phyloP scores from a whole-genome alignment of 805 yeast genomes.

The Candida odintsovae region DNA sequence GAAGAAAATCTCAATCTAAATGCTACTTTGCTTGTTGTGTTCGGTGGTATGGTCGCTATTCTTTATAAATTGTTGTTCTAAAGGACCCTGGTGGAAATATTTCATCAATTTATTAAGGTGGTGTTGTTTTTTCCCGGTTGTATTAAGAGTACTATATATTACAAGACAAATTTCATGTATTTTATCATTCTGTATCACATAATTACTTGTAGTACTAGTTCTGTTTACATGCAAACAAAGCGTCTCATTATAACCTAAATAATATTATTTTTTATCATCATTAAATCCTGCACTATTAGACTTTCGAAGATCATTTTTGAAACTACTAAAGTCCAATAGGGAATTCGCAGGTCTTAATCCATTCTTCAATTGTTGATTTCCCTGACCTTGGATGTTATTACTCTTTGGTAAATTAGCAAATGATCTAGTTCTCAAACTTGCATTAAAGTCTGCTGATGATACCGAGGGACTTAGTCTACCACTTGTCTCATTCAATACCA shows the following conservation, averaged over 20 bases:
- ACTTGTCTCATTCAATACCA: slow-evolving; percentile 8
- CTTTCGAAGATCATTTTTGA: slow-evolving; percentile 5
- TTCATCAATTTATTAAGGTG: too few species aligned
- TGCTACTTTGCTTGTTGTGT: slow-evolving; percentile 9
- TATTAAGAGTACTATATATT: too few species aligned
- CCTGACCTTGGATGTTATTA: not conserved
- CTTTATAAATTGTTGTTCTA: not conserved
- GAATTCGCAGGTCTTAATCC: slow-evolving; percentile 10
- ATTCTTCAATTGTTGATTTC: not conserved
- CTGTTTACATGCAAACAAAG: too few species aligned
- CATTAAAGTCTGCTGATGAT: slow-evolving; percentile 7
- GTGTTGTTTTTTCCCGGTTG: too few species aligned
- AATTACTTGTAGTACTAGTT: too few species aligned
- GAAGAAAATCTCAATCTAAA: slow-evolving; percentile 23
- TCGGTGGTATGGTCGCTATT: slow-evolving; percentile 3
- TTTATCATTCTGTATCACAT: too few species aligned
- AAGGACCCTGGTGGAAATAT: not conserved
- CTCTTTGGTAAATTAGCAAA: slow-evolving; percentile 16
- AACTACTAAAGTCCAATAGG: slow-evolving; percentile 18
- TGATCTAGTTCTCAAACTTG: slow-evolving; percentile 20
- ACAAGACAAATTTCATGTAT: too few species aligned
- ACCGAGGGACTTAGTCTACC: slow-evolving; percentile 21
- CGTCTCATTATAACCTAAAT: too few species aligned
- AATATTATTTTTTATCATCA: not conserved
- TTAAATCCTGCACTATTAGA: not conserved